Evolutionary conservation across 2,329 filamentous ascomycete genomes (phyloP).

Genomic region (Periconia sp.): DNA sequence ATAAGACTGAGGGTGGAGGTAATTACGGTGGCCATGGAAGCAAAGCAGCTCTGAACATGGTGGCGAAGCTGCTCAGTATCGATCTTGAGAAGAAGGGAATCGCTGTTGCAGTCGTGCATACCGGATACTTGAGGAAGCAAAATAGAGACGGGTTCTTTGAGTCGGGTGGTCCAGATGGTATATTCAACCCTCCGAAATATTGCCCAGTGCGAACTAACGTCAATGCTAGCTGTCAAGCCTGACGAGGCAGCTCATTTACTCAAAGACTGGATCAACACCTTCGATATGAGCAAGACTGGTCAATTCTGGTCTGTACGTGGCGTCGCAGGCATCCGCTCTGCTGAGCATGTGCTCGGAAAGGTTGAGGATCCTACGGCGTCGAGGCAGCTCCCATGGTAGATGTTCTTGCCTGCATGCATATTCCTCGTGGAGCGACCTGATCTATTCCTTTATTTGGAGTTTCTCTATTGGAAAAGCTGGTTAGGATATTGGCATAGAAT

Average conservation of each 20-base stretch:
- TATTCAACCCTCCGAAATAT: slow-evolving; percentile 54
- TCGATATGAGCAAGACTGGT: slow-evolving; percentile 68
- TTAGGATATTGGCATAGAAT: too few species aligned
- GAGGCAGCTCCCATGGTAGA: slow-evolving; percentile 17
- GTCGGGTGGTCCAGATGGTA: slow-evolving; percentile 57
- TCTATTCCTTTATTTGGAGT: too few species aligned
- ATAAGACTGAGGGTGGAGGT: slow-evolving; percentile 70
- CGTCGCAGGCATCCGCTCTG: slow-evolving; percentile 69
- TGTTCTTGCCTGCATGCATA: too few species aligned
- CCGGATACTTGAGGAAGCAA: slow-evolving; percentile 73
- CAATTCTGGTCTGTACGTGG: slow-evolving; percentile 74
- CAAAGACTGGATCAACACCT: slow-evolving; percentile 62
- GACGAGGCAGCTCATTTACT: slow-evolving; percentile 68
- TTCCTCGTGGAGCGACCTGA: too few species aligned
- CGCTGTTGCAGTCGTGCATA: slow-evolving; percentile 69
- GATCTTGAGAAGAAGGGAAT: slow-evolving; percentile 68
- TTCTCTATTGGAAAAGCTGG: too few species aligned
- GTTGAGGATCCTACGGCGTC: slow-evolving; percentile 6
- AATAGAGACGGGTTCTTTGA: slow-evolving; percentile 69
- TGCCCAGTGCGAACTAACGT: slow-evolving; percentile 48
- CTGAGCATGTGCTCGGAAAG: slow-evolving; percentile 63
- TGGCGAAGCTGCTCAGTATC: slow-evolving; percentile 67
- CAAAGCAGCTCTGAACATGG: slow-evolving; percentile 75
- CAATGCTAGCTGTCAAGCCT: slow-evolving; percentile 68
- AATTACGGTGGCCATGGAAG: slow-evolving; percentile 75